Evolutionary conservation across 768 basidiomycete genomes (phyloP).

Genomic region (Cantharellus anzutake): DNA sequence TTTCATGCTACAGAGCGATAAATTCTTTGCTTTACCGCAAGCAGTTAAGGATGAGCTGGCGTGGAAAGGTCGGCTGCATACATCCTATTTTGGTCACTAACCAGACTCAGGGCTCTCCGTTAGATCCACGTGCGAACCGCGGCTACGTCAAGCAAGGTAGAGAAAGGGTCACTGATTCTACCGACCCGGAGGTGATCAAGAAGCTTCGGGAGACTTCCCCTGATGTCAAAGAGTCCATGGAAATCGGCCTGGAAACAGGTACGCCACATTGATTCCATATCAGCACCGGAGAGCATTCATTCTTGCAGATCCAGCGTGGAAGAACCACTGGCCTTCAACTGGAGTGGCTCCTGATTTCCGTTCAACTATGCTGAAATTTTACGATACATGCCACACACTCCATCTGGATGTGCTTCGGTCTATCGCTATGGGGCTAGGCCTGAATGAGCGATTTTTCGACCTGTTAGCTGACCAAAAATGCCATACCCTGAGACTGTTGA

Average conservation of each 20-base stretch:
- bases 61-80: conserved; percentile 32
- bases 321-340: conserved; percentile 62
- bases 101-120: not conserved
- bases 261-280: conserved; percentile 24
- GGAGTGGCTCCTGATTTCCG: conserved; percentile 46
- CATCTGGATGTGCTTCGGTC: conserved; percentile 69
- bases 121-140: conserved; percentile 66
- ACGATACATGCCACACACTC: conserved; percentile 57
- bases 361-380: conserved; percentile 55
- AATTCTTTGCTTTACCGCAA: conserved; percentile 50
- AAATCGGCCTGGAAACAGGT: conserved; percentile 58
- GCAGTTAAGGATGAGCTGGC: conserved; percentile 48
- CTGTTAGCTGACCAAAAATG: conserved; percentile 52
- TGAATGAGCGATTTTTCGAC: conserved; percentile 61
- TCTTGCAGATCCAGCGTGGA: conserved; percentile 8
- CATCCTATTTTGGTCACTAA: not conserved
- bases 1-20: conserved; percentile 43
- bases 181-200: conserved; percentile 50
- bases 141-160: conserved; percentile 69
- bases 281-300: not conserved
- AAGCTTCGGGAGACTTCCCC: conserved; percentile 54
- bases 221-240: conserved; percentile 73
- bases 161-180: conserved; percentile 62
- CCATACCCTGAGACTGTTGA: conserved; percentile 64
- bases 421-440: conserved; percentile 58